Conservation (phyloP, 2,329 filamentous ascomycete genomes). For the Cytospora mali region DNA sequence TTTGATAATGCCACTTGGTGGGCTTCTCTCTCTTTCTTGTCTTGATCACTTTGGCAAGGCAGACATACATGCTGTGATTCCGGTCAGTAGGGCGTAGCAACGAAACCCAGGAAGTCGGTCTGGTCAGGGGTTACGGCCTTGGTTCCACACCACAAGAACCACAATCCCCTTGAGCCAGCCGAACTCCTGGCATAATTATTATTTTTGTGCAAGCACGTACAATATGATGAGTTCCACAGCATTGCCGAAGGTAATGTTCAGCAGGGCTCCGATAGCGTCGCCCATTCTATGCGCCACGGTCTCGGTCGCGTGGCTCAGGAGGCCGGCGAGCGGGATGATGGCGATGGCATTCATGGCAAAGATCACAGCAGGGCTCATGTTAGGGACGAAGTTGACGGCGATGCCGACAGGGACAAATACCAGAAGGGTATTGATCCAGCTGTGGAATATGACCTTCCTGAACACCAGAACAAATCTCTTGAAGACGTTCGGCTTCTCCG, state of each 20-base stretch:
- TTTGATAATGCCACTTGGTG: constrained; percentile 62
- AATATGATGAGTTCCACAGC: constrained; percentile 81
- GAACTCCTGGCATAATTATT: background rate
- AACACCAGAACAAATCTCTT: constrained; percentile 51
- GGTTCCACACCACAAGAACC: constrained; percentile 14
- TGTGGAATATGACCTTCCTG: constrained; percentile 67
- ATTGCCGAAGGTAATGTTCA: constrained; percentile 80
- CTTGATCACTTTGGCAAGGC: constrained; percentile 44
- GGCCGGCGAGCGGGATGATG: constrained; percentile 72
- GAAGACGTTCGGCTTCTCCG: constrained; percentile 37
- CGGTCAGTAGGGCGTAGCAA: constrained; percentile 31
- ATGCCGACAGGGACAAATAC: constrained; percentile 81
- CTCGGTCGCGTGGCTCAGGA: constrained; percentile 75
- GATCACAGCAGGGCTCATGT: constrained; percentile 61
- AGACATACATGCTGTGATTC: constrained; percentile 55
- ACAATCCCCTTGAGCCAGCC: background rate
- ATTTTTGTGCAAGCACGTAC: constrained; percentile 40
- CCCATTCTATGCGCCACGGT: constrained; percentile 73
- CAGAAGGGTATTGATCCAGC: constrained; percentile 77
- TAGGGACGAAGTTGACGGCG: constrained; percentile 56
- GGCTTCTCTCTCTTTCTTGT: constrained; percentile 54
- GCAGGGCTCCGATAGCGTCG: constrained; percentile 70
- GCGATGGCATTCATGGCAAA: constrained; percentile 77
- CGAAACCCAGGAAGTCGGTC: background rate
- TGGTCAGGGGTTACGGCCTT: constrained; percentile 19